Percentiles rank a stretch among this genome's conserved stretches.
Conservation (phyloP, 2,329 filamentous ascomycete genomes). For the Coniella vitis region DNA sequence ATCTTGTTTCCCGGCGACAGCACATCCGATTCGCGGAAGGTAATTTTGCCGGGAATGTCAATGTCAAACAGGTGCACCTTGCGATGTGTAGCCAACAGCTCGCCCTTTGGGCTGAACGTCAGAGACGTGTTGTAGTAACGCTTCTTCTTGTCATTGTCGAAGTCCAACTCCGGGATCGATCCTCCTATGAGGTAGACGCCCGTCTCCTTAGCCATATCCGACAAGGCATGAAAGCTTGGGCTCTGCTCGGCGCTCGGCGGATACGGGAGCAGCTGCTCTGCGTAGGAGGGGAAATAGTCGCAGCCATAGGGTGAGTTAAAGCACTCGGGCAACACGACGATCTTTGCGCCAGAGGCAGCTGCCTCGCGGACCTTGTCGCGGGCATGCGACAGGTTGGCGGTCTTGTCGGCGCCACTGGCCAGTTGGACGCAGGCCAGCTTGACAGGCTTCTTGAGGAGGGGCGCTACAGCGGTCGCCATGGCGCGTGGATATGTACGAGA, state of each 20-base stretch:
- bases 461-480: conserved; percentile 25
- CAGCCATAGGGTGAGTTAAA: conserved; percentile 98
- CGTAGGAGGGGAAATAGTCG: conserved; percentile 83
- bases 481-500: conserved; percentile 24
- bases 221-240: conserved; percentile 80
- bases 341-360: conserved; percentile 65
- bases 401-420: conserved; percentile 74
- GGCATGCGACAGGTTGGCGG: conserved; percentile 74
- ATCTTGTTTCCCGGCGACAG: conserved; percentile 78
- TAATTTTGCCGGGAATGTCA: conserved; percentile 91
- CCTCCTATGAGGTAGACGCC: conserved; percentile 80
- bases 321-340: conserved; percentile 93
- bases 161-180: conserved; percentile 78
- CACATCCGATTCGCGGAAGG: conserved; percentile 84
- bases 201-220: conserved; percentile 70
- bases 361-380: conserved; percentile 78
- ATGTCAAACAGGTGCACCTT: conserved; percentile 98
- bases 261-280: conserved; percentile 74
- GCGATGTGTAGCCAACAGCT: conserved; percentile 79
- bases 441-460: conserved; percentile 65
- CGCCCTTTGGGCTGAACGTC: conserved; percentile 70
- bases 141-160: conserved; percentile 29
- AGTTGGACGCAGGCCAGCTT: conserved; percentile 80
- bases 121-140: conserved; percentile 90
- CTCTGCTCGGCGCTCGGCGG: conserved; percentile 64